Evolutionary conservation across 2,329 filamentous ascomycete genomes (phyloP), one percentile per base, ranked within the genome.

Genomic region (Penicillium psychrosexuale): DNA sequence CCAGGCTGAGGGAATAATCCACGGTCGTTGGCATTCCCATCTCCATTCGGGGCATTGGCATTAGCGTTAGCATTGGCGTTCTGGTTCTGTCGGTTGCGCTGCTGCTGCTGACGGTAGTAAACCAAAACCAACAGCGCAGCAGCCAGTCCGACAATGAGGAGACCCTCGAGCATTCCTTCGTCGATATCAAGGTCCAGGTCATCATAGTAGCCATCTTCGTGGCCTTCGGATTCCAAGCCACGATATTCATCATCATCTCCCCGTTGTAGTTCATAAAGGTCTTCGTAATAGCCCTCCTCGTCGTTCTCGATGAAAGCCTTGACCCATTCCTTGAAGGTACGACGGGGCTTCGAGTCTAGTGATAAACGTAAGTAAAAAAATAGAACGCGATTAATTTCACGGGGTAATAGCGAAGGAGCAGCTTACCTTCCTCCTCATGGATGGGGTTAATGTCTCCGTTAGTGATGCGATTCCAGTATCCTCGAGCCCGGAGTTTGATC

Each of bases 391-490:
- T 43, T 38, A 5, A 24, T 17, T 37, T 11, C 11, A 42, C 6
- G n/a, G 3, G 37, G n/a, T 28, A 19, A 12, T 37, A 12, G 12
- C 17, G n/a, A 73, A 43, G 5, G n/a, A 28, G 17, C 2, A 24
- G 44, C 84, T 78, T 82, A 93, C 90, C 82, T 65, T 89, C 88
- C 60, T 97, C 93, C 61, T 96, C 90, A 65, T 90, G 87, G 47
- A 97, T 97, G 15, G 89, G 91, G 67, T 97, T 96, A 59, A 97
- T 84, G 19, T 87, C 84, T n/a, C 94, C 94, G 67, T 92, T 84
- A 0, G 91, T 96, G 59, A 97, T 78, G 0, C 88, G 91, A 65
- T 97, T 97, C 94, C 94, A 99, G 65, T 90, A 94, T 69, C 91
- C 96, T 56, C 92, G 84, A 49, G 88, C 77, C 11, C 93, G 82